Conservation (phyloP, 1,139 yeast genomes). For the Diutina ranongensis region DNA sequence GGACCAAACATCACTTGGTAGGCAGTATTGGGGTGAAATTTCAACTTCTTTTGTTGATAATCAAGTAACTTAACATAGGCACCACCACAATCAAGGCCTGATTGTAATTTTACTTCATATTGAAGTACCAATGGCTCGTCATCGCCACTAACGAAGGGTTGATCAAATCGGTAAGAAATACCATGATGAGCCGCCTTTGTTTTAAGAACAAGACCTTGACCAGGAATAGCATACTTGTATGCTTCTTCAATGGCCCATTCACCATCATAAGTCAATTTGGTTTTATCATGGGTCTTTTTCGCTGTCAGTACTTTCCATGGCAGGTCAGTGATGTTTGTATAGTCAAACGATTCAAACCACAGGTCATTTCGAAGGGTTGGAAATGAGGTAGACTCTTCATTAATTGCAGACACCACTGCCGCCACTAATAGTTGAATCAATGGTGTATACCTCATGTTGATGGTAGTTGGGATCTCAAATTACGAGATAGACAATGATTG, state of each 20-base stretch:
- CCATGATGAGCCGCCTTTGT: conserved; percentile 74
- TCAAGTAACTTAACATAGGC: conserved; percentile 69
- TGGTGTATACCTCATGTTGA: neutral
- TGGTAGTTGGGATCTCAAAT: no score
- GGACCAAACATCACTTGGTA: conserved; percentile 93
- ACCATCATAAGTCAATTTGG: conserved; percentile 51
- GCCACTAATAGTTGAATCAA: neutral
- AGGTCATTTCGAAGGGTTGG: neutral
- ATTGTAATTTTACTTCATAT: conserved; percentile 77
- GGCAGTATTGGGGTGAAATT: conserved; percentile 36
- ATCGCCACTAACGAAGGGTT: conserved; percentile 38
- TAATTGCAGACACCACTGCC: neutral
- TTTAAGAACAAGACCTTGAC: conserved; percentile 66
- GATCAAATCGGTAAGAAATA: conserved; percentile 47
- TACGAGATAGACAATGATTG: no score
- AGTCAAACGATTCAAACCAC: conserved; percentile 2
- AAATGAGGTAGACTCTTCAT: neutral
- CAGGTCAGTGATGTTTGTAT: neutral
- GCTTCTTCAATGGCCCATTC: conserved; percentile 59
- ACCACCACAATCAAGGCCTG: conserved; percentile 75
- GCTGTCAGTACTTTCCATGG: conserved; percentile 12
- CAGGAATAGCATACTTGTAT: conserved; percentile 46
- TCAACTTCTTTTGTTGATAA: conserved; percentile 33
- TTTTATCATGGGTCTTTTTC: conserved; percentile 47
- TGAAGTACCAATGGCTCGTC: conserved; percentile 67